phyloP scores from a whole-genome alignment of 2,329 filamentous ascomycete genomes.

The Botrytis hyacinthi region DNA sequence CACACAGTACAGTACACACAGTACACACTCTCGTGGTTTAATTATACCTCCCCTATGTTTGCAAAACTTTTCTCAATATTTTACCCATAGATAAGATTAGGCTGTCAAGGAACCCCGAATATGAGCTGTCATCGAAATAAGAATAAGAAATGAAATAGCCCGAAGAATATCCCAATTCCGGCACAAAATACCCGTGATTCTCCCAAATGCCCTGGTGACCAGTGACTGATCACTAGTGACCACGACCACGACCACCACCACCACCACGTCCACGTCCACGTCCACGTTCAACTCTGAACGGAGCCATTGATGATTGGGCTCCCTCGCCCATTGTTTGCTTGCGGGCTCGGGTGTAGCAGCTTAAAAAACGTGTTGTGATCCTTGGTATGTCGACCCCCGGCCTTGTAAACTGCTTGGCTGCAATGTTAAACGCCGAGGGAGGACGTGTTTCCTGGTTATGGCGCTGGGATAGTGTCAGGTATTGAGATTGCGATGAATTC shows the following conservation, averaged over 20 bases:
- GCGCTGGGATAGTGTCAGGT: background rate
- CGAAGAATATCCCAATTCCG: background rate
- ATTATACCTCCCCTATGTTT: background rate
- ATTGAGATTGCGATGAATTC: background rate
- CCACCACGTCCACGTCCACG: background rate
- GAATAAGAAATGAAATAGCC: background rate
- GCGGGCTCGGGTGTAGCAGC: background rate
- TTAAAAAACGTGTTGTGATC: background rate
- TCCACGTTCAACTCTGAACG: background rate
- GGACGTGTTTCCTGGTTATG: background rate
- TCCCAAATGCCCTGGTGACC: background rate
- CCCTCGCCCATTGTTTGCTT: background rate
- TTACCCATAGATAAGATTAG: background rate
- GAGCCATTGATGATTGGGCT: background rate
- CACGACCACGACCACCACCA: background rate
- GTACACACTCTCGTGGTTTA: background rate
- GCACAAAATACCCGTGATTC: background rate
- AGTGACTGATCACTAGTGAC: background rate
- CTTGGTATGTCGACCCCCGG: background rate
- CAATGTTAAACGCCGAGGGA: background rate
- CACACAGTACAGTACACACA: too few species aligned
- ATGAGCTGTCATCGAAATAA: background rate
- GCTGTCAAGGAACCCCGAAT: background rate
- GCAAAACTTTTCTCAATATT: background rate
- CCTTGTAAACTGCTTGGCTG: background rate